These are phyloP conservation scores for Pleurotus citrinopileatus DNA, from an alignment of 768 basidiomycete genomes.

Conservation along the genomic window DNA sequence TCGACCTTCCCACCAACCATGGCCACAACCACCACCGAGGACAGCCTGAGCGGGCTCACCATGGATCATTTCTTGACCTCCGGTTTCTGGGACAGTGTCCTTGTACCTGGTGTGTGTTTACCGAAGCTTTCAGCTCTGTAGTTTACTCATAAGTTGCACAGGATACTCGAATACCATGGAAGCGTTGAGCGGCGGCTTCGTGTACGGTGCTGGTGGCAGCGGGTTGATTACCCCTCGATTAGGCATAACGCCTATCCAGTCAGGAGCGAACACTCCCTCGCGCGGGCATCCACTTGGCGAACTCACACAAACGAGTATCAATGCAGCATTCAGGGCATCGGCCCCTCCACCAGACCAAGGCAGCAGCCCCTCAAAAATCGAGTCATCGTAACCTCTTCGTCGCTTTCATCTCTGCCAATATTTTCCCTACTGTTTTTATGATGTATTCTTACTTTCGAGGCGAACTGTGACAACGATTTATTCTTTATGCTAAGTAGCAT, in stretches of 20 bases:
- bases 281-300: conserved; percentile 19
- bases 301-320: conserved; percentile 45
- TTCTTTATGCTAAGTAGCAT: not conserved
- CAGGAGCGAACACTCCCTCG: conserved; percentile 50
- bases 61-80: conserved; percentile 82
- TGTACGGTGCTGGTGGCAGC: conserved; percentile 81
- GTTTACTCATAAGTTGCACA: conserved; percentile 21
- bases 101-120: conserved; percentile 70
- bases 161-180: conserved; percentile 77
- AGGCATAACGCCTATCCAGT: conserved; percentile 56
- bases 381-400: conserved; percentile 21
- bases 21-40: conserved; percentile 48
- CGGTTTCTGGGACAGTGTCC: conserved; percentile 85
- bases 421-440: conserved; percentile 8
- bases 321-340: conserved; percentile 40
- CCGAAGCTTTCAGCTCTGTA: not conserved
- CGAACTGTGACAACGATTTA: not conserved
- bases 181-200: conserved; percentile 81
- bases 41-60: conserved; percentile 43
- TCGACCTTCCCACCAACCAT: conserved; percentile 88
- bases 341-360: conserved; percentile 2
- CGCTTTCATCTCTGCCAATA: conserved; percentile 2
- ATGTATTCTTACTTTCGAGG: conserved; percentile 10
- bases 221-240: conserved; percentile 77
- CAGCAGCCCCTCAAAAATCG: conserved; percentile 22